Base-by-base conservation (phyloP, 23 red algal genomes). In the Gracilaria vermiculophylla region DNA sequence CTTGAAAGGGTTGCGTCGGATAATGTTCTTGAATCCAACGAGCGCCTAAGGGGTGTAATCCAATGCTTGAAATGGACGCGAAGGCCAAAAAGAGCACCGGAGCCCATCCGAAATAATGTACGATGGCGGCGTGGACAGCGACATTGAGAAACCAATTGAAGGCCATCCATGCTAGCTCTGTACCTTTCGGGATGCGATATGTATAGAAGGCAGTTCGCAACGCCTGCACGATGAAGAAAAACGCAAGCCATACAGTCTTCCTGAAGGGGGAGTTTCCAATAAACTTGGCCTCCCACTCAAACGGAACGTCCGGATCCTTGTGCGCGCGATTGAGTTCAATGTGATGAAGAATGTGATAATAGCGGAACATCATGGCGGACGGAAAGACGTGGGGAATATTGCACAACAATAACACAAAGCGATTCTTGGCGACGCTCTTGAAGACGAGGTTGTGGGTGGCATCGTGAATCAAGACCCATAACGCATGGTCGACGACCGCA, bases 1-100 rank as follows among this genome's bases (percentile, higher is more conserved):
- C 84, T 78, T 99, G 97, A 78, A 99, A 99, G 13, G 97, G 97
- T 31, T 93, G 92, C 10, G 97, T 99, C 15, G 97, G 97, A 73
- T 99, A 99, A 73, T 99, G 97, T 80, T 99, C 97, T 80, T 95
- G 93, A 55, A 99, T 99, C 97, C 97, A 99, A 37, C 97, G 93
- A 25, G 97, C 97, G 42, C 97, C 97, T n/a, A 99, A 74, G 2
- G 97, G 97, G 76, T 99, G 97, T 29, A 99, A 81, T 5, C 97
- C 97, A 41, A 99, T 93, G 36, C 84, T 88, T 39, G 80, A 94
- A 50, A 95, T 78, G 9, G 66, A 83, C 5, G 97, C 64, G 35
- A 95, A 70, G 3, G 88, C 37, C 33, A 99, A 79, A 79, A 90
- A 99, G 20, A 87, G 42, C 7, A 99, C 12, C 1, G 83, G 70